Conservation (phyloP, 108 stramenopile genomes). For the Cyclotella distinguenda region DNA sequence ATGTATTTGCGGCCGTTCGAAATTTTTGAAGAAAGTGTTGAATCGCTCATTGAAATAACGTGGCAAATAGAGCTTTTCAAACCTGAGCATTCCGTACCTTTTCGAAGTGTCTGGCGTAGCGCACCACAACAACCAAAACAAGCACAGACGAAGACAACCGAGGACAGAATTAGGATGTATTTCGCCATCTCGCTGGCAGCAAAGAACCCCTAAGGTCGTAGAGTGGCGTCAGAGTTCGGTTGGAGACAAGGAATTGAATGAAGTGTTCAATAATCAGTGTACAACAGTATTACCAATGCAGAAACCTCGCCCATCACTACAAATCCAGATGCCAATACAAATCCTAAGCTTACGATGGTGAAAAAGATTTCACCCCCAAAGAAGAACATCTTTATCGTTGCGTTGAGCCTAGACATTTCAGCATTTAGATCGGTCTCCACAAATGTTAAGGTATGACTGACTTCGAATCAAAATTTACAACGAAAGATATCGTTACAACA, state of each 20-base stretch:
- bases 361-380: conserved; percentile 28
- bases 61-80: too few relatives aligned
- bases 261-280: too few relatives aligned
- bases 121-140: conserved; percentile 42
- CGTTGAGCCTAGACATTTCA: conserved; percentile 41
- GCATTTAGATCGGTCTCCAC: neutral
- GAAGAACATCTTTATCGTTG: conserved; percentile 39
- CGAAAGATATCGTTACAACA: too few relatives aligned
- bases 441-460: too few relatives aligned
- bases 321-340: conserved; percentile 6
- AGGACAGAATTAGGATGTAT: conserved; percentile 17
- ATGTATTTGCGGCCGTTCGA: neutral
- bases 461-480: too few relatives aligned
- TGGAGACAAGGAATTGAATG: too few relatives aligned
- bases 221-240: too few relatives aligned
- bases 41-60: too few relatives aligned
- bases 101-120: conserved; percentile 32
- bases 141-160: conserved; percentile 12
- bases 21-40: too few relatives aligned
- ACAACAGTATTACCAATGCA: conserved; percentile 3
- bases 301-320: conserved; percentile 9
- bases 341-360: conserved; percentile 17
- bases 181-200: conserved; percentile 6
- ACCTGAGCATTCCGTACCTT: too few relatives aligned
- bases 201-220: conserved; percentile 7